Conservation (phyloP, 192 early-diverging fungal genomes). For the Phycomyces nitens region DNA sequence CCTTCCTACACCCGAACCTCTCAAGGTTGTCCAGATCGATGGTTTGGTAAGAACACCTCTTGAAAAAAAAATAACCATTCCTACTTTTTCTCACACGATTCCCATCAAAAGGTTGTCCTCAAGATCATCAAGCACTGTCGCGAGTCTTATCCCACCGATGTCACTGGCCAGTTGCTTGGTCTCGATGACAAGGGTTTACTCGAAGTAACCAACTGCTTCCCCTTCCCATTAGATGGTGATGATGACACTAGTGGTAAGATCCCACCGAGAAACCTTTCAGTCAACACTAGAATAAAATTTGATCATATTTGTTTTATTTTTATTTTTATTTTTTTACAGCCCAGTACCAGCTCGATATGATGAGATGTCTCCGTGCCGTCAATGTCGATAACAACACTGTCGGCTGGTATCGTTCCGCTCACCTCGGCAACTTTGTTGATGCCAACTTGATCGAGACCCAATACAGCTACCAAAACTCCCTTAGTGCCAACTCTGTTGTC, state of each 20-base stretch:
- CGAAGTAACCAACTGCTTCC: constrained; percentile 90
- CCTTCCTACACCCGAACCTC: constrained; percentile 35
- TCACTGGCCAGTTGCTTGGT: constrained; percentile 92
- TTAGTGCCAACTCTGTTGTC: constrained; percentile 78
- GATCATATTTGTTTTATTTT: not conserved
- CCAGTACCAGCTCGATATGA: constrained; percentile 93
- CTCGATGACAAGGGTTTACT: constrained; percentile 88
- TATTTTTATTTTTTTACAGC: constrained; percentile 32
- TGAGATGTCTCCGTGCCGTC: constrained; percentile 86
- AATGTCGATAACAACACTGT: constrained; percentile 96
- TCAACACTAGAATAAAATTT: no score
- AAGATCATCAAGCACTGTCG: constrained; percentile 98
- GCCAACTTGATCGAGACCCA: constrained; percentile 87
- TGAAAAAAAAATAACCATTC: not conserved
- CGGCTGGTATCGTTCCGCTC: constrained; percentile 95
- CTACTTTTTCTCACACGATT: not conserved
- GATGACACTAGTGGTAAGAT: constrained; percentile 53
- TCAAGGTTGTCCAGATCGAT: constrained; percentile 69
- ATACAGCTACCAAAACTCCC: constrained; percentile 84
- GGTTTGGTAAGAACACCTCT: constrained; percentile 52
- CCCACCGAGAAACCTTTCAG: not conserved
- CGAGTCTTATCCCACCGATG: constrained; percentile 71
- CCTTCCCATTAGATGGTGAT: constrained; percentile 59
- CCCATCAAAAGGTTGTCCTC: constrained; percentile 65
- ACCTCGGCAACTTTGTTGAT: constrained; percentile 87